phyloP scores from a whole-genome alignment of 441 rosid species.

The Geranium incanum region DNA sequence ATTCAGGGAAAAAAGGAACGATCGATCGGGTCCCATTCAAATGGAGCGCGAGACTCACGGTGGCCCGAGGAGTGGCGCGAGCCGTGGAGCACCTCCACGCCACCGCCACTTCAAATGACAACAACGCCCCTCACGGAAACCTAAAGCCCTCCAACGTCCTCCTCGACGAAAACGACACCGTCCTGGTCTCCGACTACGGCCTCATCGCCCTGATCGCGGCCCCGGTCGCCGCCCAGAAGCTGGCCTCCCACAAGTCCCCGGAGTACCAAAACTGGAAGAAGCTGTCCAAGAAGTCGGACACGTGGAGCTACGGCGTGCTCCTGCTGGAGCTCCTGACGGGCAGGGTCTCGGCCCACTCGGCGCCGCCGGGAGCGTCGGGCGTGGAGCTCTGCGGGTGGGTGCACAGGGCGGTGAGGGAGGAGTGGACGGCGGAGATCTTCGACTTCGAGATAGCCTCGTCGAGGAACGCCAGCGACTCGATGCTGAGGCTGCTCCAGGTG shows the following conservation, averaged over 20 bases:
- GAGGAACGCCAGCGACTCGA: conserved; percentile 26
- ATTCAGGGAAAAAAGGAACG: conserved; percentile 35
- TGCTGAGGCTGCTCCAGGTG: conserved; percentile 44
- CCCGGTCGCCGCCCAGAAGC: conserved; percentile 34
- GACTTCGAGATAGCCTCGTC: conserved; percentile 43
- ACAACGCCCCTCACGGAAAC: conserved; percentile 43
- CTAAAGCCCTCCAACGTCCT: conserved; percentile 51
- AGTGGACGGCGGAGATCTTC: conserved; percentile 61
- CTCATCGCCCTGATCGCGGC: conserved; percentile 34
- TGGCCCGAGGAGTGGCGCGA: conserved; percentile 38
- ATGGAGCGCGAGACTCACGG: conserved; percentile 43
- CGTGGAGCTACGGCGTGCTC: conserved; percentile 51
- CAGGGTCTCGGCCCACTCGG: conserved; percentile 26
- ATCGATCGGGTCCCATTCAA: conserved; percentile 35
- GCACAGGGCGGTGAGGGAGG: conserved; percentile 51
- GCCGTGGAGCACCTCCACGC: conserved; percentile 49
- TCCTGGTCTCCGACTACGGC: conserved; percentile 44
- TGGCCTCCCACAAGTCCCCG: conserved; percentile 42
- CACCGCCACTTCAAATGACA: conserved; percentile 13
- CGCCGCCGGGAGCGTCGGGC: conserved; percentile 44
- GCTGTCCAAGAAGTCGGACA: conserved; percentile 38
- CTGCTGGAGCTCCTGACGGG: conserved; percentile 46
- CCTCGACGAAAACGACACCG: conserved; percentile 28
- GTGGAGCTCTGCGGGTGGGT: conserved; percentile 55
- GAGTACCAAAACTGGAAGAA: conserved; percentile 32